These are phyloP conservation scores for Pneumocystis oryctolagi DNA, from an alignment of 1,139 yeast genomes.

Conservation along the genomic window DNA sequence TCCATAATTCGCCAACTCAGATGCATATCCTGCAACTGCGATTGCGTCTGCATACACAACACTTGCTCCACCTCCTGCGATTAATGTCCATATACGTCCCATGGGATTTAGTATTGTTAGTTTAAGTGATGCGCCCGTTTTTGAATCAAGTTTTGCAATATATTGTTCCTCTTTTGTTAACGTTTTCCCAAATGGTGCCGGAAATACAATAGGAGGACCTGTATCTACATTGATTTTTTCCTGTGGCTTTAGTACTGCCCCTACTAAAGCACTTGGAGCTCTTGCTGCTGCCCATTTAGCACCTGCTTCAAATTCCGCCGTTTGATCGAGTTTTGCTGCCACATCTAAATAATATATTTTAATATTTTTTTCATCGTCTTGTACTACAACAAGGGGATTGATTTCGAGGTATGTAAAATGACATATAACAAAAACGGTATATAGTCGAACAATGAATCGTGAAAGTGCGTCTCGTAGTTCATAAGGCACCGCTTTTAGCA, in stretches of 20 bases:
- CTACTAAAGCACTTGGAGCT: conserved; percentile 31
- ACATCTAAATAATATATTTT: conserved; percentile 34
- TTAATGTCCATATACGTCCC: conserved; percentile 35
- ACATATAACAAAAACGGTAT: conserved; percentile 34
- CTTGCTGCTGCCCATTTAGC: conserved; percentile 36
- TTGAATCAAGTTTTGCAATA: conserved; percentile 35
- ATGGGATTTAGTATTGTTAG: conserved; percentile 31
- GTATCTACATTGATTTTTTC: conserved; percentile 25
- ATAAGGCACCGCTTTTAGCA: conserved; percentile 29
- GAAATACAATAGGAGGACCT: conserved; percentile 36
- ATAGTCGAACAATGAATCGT: conserved; percentile 33
- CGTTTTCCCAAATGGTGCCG: conserved; percentile 36
- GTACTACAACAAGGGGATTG: conserved; percentile 34
- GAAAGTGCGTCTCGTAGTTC: conserved; percentile 29
- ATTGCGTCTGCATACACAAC: conserved; percentile 36
- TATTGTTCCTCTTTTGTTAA: conserved; percentile 32
- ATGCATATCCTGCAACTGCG: conserved; percentile 33
- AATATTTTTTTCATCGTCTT: conserved; percentile 25
- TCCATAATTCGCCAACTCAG: conserved; percentile 33
- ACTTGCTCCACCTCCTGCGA: conserved; percentile 35
- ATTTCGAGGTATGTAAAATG: conserved; percentile 35
- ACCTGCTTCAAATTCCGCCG: conserved; percentile 37
- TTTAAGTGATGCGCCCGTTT: conserved; percentile 35
- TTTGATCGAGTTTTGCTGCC: conserved; percentile 35
- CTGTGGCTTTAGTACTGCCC: conserved; percentile 15